Percentiles rank a stretch among this genome's conserved stretches.
These are phyloP conservation scores for Colletotrichum simmondsii DNA, from an alignment of 2,329 filamentous ascomycete species.

Conservation along the genomic window DNA sequence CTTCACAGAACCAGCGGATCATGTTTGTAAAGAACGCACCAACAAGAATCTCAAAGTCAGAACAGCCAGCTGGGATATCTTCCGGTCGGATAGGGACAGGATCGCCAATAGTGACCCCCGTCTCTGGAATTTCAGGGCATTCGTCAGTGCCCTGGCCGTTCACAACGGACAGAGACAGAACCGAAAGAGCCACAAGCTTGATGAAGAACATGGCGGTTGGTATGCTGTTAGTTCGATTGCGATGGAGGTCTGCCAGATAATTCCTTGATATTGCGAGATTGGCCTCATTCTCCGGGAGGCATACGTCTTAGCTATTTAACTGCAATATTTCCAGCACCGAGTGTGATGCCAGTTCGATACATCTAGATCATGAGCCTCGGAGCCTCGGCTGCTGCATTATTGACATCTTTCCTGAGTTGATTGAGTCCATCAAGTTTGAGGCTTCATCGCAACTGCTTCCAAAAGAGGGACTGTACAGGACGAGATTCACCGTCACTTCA, in stretches of 20 bases:
- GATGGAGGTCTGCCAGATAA: too few species aligned
- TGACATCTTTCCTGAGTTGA: not conserved
- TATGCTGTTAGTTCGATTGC: not conserved
- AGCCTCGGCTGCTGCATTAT: not conserved
- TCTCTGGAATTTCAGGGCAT: not conserved
- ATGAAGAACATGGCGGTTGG: not conserved
- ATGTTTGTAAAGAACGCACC: not conserved
- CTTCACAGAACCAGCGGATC: not conserved
- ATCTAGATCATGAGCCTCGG: not conserved
- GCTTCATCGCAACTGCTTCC: not conserved
- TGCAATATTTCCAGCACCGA: not conserved
- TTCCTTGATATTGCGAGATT: too few species aligned
- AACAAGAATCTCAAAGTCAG: not conserved
- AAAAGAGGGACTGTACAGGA: not conserved
- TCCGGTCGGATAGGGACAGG: not conserved
- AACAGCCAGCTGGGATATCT: not conserved
- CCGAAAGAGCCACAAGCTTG: not conserved
- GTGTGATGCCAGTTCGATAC: not conserved
- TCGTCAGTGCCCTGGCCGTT: not conserved
- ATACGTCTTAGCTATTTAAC: not conserved
- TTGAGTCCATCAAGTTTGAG: not conserved
- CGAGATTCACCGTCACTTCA: not conserved
- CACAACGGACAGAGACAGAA: not conserved
- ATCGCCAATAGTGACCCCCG: not conserved
- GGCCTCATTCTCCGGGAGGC: not conserved